Evolutionary conservation across 192 early-diverging fungal species (phyloP), one percentile per base, ranked within the genome.

Genomic region (Umbelopsis vinacea): DNA sequence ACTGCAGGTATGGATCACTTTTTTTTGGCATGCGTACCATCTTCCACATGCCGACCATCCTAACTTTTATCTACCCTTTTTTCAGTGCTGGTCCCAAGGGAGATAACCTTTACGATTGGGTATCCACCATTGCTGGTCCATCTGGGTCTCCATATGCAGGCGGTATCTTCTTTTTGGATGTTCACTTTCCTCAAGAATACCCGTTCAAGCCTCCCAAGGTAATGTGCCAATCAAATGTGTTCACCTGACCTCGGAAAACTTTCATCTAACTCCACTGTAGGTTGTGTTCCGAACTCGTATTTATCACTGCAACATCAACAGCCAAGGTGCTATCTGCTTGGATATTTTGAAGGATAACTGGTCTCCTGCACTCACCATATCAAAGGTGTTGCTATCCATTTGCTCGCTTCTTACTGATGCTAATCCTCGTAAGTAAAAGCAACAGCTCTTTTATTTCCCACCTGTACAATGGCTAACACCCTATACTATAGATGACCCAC

Each of bases 291-390:
- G 91, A 38, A 98, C 97, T 23, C 90, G 92, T 53, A 97, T 98
- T 53, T 98, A 97, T 76, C 96, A 98, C 80, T 97, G 96, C 87
- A 98, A 98, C 76, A 94, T 98, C 81, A 96, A 95, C 79, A 90
- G 86, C 68, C 88, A 89, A 73, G 97, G 97, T 14, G 86, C 86
- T 55, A 97, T 98, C 68, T 98, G 97, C 82, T 81, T 98, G 70
- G 95, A 97, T 66, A 95, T 97, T 45, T 83, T 98, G 43, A 98
- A 98, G 82, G 96, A 98, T 75, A 96, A 98, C 78, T 98, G 96
- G 97, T 94, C 92, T 52, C 97, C 96, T 22, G 95, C 94, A 29
- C 77, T 98, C 67, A 97, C 97, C 14, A 96, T 97, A 71, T 93
- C 94, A 45, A 97, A 98, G 82, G 96, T 98, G 14, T 79, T 98